A percentile compares a stretch with the other conserved stretches of the same genome.
phyloP scores from a whole-genome alignment of 2,329 filamentous ascomycete genomes.

The Aspergillus ochraceoroseus region DNA sequence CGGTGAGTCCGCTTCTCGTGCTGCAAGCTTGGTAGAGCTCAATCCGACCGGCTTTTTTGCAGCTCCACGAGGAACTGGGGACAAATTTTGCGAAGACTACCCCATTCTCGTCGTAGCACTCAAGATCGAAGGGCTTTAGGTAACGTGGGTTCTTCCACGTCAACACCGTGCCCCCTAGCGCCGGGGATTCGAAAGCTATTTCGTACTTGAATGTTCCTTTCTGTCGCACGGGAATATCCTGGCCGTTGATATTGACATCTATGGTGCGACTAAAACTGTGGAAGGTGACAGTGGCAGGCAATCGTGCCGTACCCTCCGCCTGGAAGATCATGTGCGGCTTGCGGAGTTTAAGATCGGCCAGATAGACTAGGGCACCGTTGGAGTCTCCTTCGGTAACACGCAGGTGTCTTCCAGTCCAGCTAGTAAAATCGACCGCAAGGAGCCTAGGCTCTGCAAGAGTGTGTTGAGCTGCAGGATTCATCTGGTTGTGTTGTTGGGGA shows the following conservation, averaged over 20 bases:
- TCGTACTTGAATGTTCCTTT: constrained; percentile 4
- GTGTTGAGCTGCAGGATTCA: background rate
- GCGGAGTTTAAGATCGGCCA: constrained; percentile 12
- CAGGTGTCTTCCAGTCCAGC: constrained; percentile 9
- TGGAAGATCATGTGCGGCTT: constrained; percentile 17
- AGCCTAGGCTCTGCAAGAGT: background rate
- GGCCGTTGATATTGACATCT: constrained; percentile 10
- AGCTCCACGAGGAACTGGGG: background rate
- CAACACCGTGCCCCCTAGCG: background rate
- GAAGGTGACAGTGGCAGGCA: constrained; percentile 13
- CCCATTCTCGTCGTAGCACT: constrained; percentile 4
- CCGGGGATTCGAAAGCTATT: constrained; percentile 1
- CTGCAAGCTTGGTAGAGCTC: background rate
- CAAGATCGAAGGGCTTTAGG: background rate
- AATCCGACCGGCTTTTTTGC: constrained; percentile 7
- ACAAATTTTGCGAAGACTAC: constrained; percentile 2
- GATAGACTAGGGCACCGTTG: constrained; percentile 7
- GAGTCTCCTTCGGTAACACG: constrained; percentile 7
- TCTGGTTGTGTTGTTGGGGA: background rate
- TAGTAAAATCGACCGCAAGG: constrained; percentile 13
- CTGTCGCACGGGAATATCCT: background rate
- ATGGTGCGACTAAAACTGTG: constrained; percentile 11
- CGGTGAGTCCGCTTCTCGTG: background rate
- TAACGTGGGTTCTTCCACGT: constrained; percentile 1
- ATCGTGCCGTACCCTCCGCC: constrained; percentile 2